These are phyloP conservation scores for Ceriops zippeliana DNA, from an alignment of 345 rosid species.

Conservation along the genomic window DNA sequence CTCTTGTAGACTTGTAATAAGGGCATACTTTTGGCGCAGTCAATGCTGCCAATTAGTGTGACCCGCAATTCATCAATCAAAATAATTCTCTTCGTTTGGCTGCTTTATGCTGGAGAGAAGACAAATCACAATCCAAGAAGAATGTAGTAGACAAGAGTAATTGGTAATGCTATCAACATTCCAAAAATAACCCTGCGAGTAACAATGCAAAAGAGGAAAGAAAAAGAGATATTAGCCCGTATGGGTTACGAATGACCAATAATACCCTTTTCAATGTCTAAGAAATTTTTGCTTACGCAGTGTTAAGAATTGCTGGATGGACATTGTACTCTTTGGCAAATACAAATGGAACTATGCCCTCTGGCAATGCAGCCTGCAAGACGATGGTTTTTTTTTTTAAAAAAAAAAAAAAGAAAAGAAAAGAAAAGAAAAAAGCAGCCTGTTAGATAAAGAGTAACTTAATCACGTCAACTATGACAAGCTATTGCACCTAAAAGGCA, in stretches of 20 bases:
- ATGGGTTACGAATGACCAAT: background rate
- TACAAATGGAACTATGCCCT: conserved; percentile 33
- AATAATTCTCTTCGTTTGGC: conserved; percentile 24
- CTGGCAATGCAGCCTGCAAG: conserved; percentile 29
- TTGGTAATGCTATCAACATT: conserved; percentile 31
- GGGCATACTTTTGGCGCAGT: conserved; percentile 3
- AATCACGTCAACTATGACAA: background rate
- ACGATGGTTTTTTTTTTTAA: background rate
- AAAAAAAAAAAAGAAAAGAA: background rate
- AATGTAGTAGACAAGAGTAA: conserved; percentile 19
- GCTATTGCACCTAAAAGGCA: background rate
- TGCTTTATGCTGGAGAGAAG: conserved; percentile 16
- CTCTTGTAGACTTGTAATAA: conserved; percentile 9
- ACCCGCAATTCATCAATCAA: conserved; percentile 4
- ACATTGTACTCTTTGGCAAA: conserved; percentile 35
- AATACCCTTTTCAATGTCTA: background rate
- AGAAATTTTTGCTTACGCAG: conserved; percentile 17
- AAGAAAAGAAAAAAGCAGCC: background rate
- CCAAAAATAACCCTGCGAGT: conserved; percentile 26
- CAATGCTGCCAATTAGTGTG: conserved; percentile 3
- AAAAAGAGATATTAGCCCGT: background rate
- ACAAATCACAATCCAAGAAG: conserved; percentile 23
- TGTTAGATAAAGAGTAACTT: background rate
- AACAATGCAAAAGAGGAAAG: background rate
- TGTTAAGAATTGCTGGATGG: conserved; percentile 31